Percentiles rank a stretch among this genome's conserved stretches.
These are phyloP conservation scores for Tetrapyrgos nigripes DNA, from an alignment of 1,284 basidiomycete species.

Conservation along the genomic window DNA sequence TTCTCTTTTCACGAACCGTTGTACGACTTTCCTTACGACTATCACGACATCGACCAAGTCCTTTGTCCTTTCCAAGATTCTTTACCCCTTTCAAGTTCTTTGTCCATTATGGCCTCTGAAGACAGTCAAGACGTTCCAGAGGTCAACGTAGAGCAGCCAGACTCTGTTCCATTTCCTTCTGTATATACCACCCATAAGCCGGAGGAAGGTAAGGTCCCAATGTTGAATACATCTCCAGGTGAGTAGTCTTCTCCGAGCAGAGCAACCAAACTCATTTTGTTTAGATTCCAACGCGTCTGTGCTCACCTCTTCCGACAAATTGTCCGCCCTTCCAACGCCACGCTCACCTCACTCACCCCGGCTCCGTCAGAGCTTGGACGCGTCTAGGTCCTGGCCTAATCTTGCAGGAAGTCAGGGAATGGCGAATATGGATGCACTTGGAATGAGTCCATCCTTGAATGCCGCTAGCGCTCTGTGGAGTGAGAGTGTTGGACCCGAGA, in stretches of 20 bases:
- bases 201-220: background rate
- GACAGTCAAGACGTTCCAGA: conserved; percentile 1
- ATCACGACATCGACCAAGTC: background rate
- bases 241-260: background rate
- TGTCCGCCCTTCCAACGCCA: conserved; percentile 41
- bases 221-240: conserved; percentile 16
- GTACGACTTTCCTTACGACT: background rate
- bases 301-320: conserved; percentile 50
- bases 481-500: background rate
- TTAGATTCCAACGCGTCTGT: conserved; percentile 14
- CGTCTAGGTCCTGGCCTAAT: conserved; percentile 33
- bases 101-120: background rate
- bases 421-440: conserved; percentile 11
- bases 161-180: conserved; percentile 16
- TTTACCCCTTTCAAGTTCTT: background rate
- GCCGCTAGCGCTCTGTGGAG: background rate
- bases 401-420: conserved; percentile 3
- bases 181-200: background rate
- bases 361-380: conserved; percentile 41
- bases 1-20: no score
- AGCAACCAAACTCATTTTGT: background rate
- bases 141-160: background rate
- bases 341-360: conserved; percentile 28
- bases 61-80: no score
- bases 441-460: conserved; percentile 4